phyloP scores from a whole-genome alignment of 192 early-diverging fungal genomes.

The Kappamyces sp. region DNA sequence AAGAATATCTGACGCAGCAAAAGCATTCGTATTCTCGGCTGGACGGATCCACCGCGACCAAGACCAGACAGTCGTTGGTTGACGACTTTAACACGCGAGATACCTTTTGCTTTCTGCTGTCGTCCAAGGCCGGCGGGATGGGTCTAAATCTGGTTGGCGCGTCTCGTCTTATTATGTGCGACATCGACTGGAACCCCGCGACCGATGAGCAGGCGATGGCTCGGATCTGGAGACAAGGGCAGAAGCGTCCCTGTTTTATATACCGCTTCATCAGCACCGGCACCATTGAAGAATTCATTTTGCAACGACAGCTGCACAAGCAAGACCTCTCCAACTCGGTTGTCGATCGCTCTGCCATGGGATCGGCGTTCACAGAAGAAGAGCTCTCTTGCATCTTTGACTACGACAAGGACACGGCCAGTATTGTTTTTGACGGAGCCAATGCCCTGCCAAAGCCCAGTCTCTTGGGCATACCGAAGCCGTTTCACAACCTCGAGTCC shows the following conservation, averaged over 20 bases:
- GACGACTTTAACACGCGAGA: conserved; percentile 34
- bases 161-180: conserved; percentile 47
- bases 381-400: too few species aligned
- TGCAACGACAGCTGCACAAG: conserved; percentile 3
- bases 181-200: conserved; percentile 55
- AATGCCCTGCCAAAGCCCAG: too few species aligned
- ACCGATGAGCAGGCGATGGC: conserved; percentile 51
- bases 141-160: conserved; percentile 59
- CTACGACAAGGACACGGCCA: too few species aligned
- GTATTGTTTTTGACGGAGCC: too few species aligned
- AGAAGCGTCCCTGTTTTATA: conserved; percentile 34
- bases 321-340: not conserved
- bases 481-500: too few species aligned
- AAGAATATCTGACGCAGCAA: conserved; percentile 30
- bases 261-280: conserved; percentile 44
- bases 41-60: conserved; percentile 44
- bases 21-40: conserved; percentile 41
- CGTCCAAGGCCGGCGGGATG: conserved; percentile 55
- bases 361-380: conserved; percentile 6
- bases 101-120: conserved; percentile 35
- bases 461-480: too few species aligned
- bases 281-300: conserved; percentile 33
- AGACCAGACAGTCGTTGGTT: conserved; percentile 37
- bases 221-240: conserved; percentile 55
- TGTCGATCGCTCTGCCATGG: not conserved